Conservation (phyloP, 345 rosid species). For the sweet orange (Citrus sinensis) region DVS_A1.0 CM039163.1:8162001-8162500, state of each 20-base stretch:
- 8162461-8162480: neutral
- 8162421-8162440: neutral
- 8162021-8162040: neutral
- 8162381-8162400: slow-evolving; percentile 82
- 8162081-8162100: slow-evolving; percentile 65
- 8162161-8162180: neutral
- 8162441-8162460: neutral
- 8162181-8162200: neutral
- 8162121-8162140: slow-evolving; percentile 32
- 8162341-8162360: slow-evolving; percentile 79
- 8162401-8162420: slow-evolving; percentile 55
- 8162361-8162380: slow-evolving; percentile 99
- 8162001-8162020: neutral
- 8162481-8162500: neutral
- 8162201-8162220: neutral
- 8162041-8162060: slow-evolving; percentile 8
- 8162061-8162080: slow-evolving; percentile 58
- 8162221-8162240: slow-evolving; percentile 8
- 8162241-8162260: slow-evolving; percentile 46
- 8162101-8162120: slow-evolving; percentile 89
- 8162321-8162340: slow-evolving; percentile 97
- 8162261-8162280: slow-evolving; percentile 99
- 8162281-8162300: slow-evolving; percentile 92
- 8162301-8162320: slow-evolving; percentile 99
- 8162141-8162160: neutral